Evolutionary conservation across 768 basidiomycete species (phyloP).

Genomic region (Coprinellus micaceus): DNA sequence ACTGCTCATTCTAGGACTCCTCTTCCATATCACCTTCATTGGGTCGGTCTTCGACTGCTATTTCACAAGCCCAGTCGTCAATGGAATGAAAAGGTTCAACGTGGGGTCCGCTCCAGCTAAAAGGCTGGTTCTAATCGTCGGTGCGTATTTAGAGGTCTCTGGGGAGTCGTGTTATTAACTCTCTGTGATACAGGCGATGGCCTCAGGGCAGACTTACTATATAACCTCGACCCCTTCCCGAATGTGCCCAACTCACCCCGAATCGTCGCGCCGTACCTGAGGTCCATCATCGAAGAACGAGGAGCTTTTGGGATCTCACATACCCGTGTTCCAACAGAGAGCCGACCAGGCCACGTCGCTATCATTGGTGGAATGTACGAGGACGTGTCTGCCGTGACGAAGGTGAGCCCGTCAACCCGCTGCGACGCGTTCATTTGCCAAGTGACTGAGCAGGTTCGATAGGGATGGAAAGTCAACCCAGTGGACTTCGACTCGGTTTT

Average conservation of each 20-base stretch:
- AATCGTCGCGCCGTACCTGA: slow-evolving; percentile 70
- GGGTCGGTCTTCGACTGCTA: slow-evolving; percentile 82
- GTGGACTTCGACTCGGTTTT: slow-evolving; percentile 89
- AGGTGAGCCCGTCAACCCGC: slow-evolving; percentile 38
- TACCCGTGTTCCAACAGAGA: slow-evolving; percentile 85
- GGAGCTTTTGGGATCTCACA: slow-evolving; percentile 85
- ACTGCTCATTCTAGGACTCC: slow-evolving; percentile 61
- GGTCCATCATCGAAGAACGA: slow-evolving; percentile 58
- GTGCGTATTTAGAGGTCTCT: slow-evolving; percentile 32
- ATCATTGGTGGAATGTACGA: slow-evolving; percentile 94
- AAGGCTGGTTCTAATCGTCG: slow-evolving; percentile 76
- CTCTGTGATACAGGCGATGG: slow-evolving; percentile 59
- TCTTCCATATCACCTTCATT: slow-evolving; percentile 74
- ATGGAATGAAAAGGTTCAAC: slow-evolving; percentile 65
- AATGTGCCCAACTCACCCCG: slow-evolving; percentile 48
- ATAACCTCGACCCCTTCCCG: slow-evolving; percentile 59
- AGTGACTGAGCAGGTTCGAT: slow-evolving; percentile 6
- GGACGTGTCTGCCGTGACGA: slow-evolving; percentile 84
- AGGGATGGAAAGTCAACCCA: slow-evolving; percentile 88
- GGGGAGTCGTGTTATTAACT: neutral
- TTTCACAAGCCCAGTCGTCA: slow-evolving; percentile 78
- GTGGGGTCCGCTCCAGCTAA: slow-evolving; percentile 50
- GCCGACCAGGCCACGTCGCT: slow-evolving; percentile 84
- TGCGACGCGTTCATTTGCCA: neutral
- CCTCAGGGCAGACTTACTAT: slow-evolving; percentile 75